phyloP scores from a whole-genome alignment of 2,329 filamentous ascomycete species.

The Pseudovirgaria hyperparasitica region DNA sequence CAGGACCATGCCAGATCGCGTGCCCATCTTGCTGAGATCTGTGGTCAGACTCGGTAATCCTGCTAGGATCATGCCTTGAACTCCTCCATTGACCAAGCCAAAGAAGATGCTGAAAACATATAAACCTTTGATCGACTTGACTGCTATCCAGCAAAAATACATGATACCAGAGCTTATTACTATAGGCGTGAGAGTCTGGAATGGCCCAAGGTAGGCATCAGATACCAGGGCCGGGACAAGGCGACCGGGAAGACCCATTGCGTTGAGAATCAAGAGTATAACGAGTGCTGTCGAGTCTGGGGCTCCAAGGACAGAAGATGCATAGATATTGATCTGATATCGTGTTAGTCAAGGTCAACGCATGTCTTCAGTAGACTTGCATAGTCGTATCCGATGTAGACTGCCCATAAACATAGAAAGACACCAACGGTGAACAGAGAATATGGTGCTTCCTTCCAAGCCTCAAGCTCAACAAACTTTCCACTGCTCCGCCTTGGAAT shows the following conservation, averaged over 20 bases:
- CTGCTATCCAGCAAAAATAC: constrained; percentile 18
- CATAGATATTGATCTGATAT: constrained; percentile 10
- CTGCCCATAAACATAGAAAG: constrained; percentile 6
- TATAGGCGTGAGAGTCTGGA: constrained; percentile 27
- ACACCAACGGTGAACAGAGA: constrained; percentile 5
- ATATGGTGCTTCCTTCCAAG: constrained; percentile 6
- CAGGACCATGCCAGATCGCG: constrained; percentile 24
- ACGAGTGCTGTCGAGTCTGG: constrained; percentile 17
- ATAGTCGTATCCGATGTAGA: constrained; percentile 7
- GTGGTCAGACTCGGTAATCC: constrained; percentile 11
- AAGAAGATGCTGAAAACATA: constrained; percentile 20
- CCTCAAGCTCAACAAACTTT: constrained; percentile 4
- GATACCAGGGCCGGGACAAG: constrained; percentile 35
- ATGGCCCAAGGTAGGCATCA: constrained; percentile 25
- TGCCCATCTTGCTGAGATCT: constrained; percentile 20
- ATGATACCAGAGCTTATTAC: constrained; percentile 3
- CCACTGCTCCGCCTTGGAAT: constrained; percentile 18
- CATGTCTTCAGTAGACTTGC: constrained; percentile 3
- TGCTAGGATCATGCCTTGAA: constrained; percentile 10
- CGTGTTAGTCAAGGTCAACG: constrained; percentile 3
- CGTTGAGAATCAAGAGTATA: constrained; percentile 40
- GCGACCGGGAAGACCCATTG: constrained; percentile 36
- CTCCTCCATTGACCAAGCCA: constrained; percentile 15
- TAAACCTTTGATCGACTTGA: constrained; percentile 12
- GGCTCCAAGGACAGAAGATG: constrained; percentile 39